These are phyloP conservation scores for Cryptosporidium xiaoi DNA, from an alignment of 169 alveolate genomes.

Conservation along the genomic window DNA sequence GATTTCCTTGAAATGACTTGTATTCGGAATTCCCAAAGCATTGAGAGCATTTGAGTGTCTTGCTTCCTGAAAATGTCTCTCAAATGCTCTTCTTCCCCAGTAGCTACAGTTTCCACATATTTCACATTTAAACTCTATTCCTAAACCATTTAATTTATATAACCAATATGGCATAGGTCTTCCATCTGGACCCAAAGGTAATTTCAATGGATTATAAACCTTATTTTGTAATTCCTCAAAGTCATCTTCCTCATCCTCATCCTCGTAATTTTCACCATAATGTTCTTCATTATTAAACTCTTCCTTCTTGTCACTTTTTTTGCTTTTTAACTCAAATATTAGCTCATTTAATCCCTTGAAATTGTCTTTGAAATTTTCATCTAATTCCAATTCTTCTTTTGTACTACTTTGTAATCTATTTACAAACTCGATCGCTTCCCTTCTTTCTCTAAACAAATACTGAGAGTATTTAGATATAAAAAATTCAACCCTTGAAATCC, in stretches of 20 bases:
- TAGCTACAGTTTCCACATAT: conserved; percentile 99
- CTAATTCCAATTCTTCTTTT: conserved; percentile 82
- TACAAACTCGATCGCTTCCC: conserved; percentile 87
- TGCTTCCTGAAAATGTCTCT: conserved; percentile 98
- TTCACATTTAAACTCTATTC: conserved; percentile 98
- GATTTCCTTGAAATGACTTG: conserved; percentile 96
- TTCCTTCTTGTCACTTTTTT: not conserved
- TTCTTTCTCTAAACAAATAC: conserved; percentile 85
- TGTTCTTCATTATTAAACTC: conserved; percentile 15
- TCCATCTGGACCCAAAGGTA: conserved; percentile 99
- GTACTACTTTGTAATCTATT: conserved; percentile 89
- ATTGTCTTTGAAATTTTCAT: conserved; percentile 75
- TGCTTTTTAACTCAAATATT: not conserved
- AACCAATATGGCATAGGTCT: conserved; percentile 99
- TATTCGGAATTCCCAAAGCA: conserved; percentile 98
- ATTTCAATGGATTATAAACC: conserved; percentile 95
- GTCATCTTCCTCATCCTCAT: conserved; percentile 76
- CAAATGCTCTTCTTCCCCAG: conserved; percentile 99
- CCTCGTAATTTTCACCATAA: conserved; percentile 36
- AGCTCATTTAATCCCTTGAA: conserved; percentile 68
- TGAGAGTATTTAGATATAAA: conserved; percentile 85
- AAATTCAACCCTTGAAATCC: conserved; percentile 88
- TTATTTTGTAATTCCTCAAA: conserved; percentile 90
- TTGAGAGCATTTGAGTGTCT: conserved; percentile 99
- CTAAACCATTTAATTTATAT: conserved; percentile 97